These are phyloP conservation scores for Aspergillus phoenicis DNA, from an alignment of 2,329 filamentous ascomycete species.

Conservation along the genomic window DNA sequence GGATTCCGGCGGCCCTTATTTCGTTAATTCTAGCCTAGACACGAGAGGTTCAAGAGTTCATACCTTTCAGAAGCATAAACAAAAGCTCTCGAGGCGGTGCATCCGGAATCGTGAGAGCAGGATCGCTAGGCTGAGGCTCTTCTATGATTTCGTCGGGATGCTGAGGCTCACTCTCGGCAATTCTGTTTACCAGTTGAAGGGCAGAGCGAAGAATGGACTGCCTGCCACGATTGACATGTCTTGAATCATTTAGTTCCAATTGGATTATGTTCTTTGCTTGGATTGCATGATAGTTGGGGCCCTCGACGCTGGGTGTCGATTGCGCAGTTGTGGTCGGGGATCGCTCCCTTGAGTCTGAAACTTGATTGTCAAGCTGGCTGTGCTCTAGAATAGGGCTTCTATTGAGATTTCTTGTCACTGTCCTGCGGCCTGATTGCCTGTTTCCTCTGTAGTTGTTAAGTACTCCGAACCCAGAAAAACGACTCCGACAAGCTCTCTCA, in stretches of 20 bases:
- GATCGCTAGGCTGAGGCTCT: constrained; percentile 6
- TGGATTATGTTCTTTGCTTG: constrained; percentile 29
- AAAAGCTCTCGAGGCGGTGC: constrained; percentile 26
- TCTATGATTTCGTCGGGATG: not conserved
- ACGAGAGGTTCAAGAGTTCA: not conserved
- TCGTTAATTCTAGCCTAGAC: not conserved
- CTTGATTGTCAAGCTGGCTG: not conserved
- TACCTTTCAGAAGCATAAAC: constrained; percentile 29
- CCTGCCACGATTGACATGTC: constrained; percentile 21
- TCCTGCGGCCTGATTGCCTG: too few relatives aligned
- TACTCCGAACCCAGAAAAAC: too few relatives aligned
- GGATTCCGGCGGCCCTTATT: not conserved
- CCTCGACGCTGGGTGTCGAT: constrained; percentile 11
- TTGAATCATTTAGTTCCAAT: constrained; percentile 24
- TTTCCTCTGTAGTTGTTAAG: too few relatives aligned
- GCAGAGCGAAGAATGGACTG: constrained; percentile 26
- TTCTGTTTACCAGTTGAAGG: constrained; percentile 23
- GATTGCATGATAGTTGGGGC: constrained; percentile 28
- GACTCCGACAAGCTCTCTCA: too few relatives aligned
- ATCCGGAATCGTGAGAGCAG: constrained; percentile 7
- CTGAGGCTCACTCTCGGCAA: constrained; percentile 13
- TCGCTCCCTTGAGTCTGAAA: not conserved
- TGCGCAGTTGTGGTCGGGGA: not conserved
- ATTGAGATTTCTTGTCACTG: too few relatives aligned
- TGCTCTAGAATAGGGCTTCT: too few relatives aligned